These are phyloP conservation scores for Peterozyma xylosa DNA, from an alignment of 805 yeast species.

Conservation along the genomic window DNA sequence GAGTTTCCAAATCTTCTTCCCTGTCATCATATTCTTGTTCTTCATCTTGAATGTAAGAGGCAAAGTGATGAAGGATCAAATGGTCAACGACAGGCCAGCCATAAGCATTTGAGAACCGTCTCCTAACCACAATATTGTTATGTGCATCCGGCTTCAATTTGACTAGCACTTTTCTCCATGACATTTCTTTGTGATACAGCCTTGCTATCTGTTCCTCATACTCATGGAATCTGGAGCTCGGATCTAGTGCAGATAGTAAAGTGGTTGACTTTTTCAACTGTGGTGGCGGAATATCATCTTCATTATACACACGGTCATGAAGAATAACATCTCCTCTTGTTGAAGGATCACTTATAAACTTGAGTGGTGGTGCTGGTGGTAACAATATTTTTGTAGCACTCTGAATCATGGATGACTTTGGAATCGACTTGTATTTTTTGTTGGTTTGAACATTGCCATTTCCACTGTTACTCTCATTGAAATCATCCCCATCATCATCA, in stretches of 20 bases:
- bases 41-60: slow-evolving; percentile 9
- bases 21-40: background rate
- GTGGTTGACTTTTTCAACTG: slow-evolving; percentile 19
- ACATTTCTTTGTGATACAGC: slow-evolving; percentile 74
- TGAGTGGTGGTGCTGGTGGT: slow-evolving; percentile 72
- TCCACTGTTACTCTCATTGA: slow-evolving; percentile 9
- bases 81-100: slow-evolving; percentile 95
- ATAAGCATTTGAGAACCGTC: slow-evolving; percentile 85
- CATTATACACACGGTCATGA: slow-evolving; percentile 74
- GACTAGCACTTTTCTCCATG: slow-evolving; percentile 90
- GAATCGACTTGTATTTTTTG: slow-evolving; percentile 27
- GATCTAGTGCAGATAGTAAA: slow-evolving; percentile 18
- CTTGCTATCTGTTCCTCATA: slow-evolving; percentile 80
- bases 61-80: slow-evolving; percentile 61
- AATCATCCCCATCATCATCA: slow-evolving; percentile 9
- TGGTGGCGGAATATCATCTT: slow-evolving; percentile 53
- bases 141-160: slow-evolving; percentile 89
- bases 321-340: slow-evolving; percentile 60
- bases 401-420: slow-evolving; percentile 69
- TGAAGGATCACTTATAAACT: slow-evolving; percentile 61
- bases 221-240: slow-evolving; percentile 32
- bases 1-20: slow-evolving; percentile 2
- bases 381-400: slow-evolving; percentile 71
- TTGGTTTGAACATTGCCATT: slow-evolving; percentile 7
- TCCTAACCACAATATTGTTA: slow-evolving; percentile 82